These are phyloP conservation scores for Flammula alnicola DNA, from an alignment of 1,284 basidiomycete genomes.

Conservation along the genomic window DNA sequence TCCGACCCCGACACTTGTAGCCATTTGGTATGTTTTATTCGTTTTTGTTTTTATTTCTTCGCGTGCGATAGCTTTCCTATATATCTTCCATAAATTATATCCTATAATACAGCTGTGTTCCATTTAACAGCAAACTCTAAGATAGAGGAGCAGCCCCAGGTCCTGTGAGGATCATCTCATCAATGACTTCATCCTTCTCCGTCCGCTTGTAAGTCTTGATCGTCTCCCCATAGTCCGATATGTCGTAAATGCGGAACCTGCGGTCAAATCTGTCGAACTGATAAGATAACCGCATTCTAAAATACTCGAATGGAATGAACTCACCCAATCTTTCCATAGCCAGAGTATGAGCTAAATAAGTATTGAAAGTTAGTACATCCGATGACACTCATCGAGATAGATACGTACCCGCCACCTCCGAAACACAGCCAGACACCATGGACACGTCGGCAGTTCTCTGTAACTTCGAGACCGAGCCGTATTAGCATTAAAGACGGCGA, in stretches of 20 bases:
- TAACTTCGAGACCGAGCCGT: conserved; percentile 50
- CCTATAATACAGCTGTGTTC: conserved; percentile 18
- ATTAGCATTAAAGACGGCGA: conserved; percentile 14
- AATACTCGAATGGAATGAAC: conserved; percentile 18
- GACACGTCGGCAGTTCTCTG: conserved; percentile 87
- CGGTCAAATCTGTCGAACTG: conserved; percentile 70
- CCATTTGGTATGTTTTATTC: too few species aligned
- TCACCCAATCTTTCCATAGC: conserved; percentile 79
- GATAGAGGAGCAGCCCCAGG: conserved; percentile 43
- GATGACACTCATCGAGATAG: background rate
- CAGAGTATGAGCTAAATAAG: conserved; percentile 73
- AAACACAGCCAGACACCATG: conserved; percentile 94
- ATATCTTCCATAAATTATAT: conserved; percentile 7
- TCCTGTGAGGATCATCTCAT: conserved; percentile 67
- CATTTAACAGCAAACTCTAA: conserved; percentile 7
- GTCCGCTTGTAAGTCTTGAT: conserved; percentile 90
- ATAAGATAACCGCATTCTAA: background rate
- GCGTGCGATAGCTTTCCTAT: background rate
- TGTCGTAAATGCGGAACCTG: conserved; percentile 85
- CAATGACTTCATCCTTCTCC: conserved; percentile 72
- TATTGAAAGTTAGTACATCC: background rate
- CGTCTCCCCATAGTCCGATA: conserved; percentile 88
- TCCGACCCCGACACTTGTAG: too few species aligned
- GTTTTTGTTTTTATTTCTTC: too few species aligned
- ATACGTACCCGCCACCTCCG: conserved; percentile 80